Base-by-base conservation (phyloP, 352 stramenopile species). In the Blastocystis sp. region DNA sequence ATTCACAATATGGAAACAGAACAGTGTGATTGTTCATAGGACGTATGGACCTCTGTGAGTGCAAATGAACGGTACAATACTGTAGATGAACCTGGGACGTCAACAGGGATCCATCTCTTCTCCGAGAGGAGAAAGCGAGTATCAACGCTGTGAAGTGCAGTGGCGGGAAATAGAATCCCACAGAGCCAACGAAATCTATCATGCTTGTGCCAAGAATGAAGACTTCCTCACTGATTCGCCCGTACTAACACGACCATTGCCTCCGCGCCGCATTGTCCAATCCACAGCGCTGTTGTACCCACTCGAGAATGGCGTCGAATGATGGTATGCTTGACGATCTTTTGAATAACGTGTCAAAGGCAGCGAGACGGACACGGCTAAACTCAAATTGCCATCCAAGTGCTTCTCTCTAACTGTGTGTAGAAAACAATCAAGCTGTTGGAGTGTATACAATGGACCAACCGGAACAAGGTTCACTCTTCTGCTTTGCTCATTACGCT, bases 381-480 rank as follows among this genome's bases (percentile, higher is more conserved):
- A 17, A 7, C 48, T 56, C 48, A 56, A 56, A 56, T 56, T 14
- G 48, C 14, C 48, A 56, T 17, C 5, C 5, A 14, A 14, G 48
- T 7, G 5, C 14, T 14, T 56, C 14, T 14, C 48, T 56, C 48
- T 56, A 7, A 56, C 59, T 34, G 38, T 14, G 21, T 65, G 34
- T 81, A 81, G 71, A 81, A 53, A 81, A 64, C 41, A 40, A 40
- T 14, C 43, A 81, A 40, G 2, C 21, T 66, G 62, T 61, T 5
- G 71, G 66, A 11, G 19, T 81, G 23, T 81, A 81, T 43, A 5
- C 43, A n/a, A 66, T 81, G 21, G 71, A 81, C 21, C 41, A 59
- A 66, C 7, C 52, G 11, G 66, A 81, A 48, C 43, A 21, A 21
- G 71, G 71, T 66, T 56, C 11, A 14, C 14, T 38, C 7, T 11